Percentiles rank a stretch among this genome's conserved stretches.
phyloP scores from a whole-genome alignment of 176 grass and related monocot species.

The Urochloa ruziziensis region DNA sequence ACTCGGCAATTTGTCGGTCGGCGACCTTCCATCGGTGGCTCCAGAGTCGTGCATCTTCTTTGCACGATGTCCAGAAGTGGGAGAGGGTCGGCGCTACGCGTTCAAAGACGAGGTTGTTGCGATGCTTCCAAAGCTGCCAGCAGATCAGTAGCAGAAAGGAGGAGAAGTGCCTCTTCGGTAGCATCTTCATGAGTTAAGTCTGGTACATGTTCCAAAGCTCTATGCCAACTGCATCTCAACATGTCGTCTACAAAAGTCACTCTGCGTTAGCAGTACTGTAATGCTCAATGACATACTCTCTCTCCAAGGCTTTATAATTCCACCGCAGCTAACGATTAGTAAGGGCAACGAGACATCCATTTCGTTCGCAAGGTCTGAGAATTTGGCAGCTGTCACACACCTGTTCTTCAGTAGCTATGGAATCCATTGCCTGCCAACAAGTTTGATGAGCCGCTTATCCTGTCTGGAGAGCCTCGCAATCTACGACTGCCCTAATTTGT shows the following conservation, averaged over 20 bases:
- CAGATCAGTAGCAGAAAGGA: no score
- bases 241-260: neutral
- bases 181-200: no score
- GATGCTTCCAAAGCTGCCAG: no score
- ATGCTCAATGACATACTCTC: neutral
- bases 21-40: no score
- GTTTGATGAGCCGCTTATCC: neutral
- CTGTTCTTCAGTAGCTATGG: accelerated
- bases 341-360: neutral
- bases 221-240: neutral
- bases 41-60: no score
- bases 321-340: neutral
- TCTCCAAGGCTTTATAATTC: neutral
- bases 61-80: no score
- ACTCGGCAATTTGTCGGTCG: no score
- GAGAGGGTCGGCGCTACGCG: no score
- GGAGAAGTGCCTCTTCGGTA: no score
- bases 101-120: no score
- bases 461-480: neutral
- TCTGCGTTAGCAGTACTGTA: neutral
- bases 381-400: neutral
- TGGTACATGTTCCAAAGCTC: neutral
- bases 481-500: neutral
- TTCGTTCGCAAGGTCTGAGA: neutral
- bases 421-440: neutral